phyloP scores from a whole-genome alignment of 805 yeast species.

The Diddensiella transvaalensis region DNA sequence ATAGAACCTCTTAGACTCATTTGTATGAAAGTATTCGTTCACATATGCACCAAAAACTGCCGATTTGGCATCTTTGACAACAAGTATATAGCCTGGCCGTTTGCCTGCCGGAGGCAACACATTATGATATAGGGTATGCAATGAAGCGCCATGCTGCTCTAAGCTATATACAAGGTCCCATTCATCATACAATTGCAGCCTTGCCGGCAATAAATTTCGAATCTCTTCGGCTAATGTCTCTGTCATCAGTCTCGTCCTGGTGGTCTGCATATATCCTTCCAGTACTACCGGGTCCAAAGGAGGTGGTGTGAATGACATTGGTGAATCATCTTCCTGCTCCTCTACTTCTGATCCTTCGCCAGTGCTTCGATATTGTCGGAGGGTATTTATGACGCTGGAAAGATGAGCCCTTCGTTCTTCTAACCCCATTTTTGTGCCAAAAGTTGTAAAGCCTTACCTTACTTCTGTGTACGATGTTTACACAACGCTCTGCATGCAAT shows the following conservation, averaged over 20 bases:
- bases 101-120: constrained; percentile 34
- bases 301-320: constrained; percentile 17
- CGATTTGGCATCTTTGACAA: constrained; percentile 61
- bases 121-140: constrained; percentile 62
- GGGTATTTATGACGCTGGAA: neutral
- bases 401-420: neutral
- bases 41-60: constrained; percentile 74
- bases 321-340: neutral
- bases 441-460: too few species aligned
- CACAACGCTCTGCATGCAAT: too few species aligned
- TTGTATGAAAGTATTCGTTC: constrained; percentile 65
- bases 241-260: constrained; percentile 57
- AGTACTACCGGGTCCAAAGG: constrained; percentile 35
- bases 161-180: constrained; percentile 82
- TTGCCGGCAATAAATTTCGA: constrained; percentile 66
- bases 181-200: constrained; percentile 69
- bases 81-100: constrained; percentile 68
- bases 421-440: neutral
- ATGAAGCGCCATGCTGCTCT: constrained; percentile 88
- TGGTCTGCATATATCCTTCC: constrained; percentile 55
- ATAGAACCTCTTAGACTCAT: constrained; percentile 69
- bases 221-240: constrained; percentile 69
- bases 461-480: too few species aligned
- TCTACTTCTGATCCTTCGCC: neutral
- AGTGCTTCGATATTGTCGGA: neutral